A percentile compares a stretch with the other conserved stretches of the same genome.
phyloP scores from a whole-genome alignment of 306 rosid genomes.

The Pyrus pyrifolia region DNA sequence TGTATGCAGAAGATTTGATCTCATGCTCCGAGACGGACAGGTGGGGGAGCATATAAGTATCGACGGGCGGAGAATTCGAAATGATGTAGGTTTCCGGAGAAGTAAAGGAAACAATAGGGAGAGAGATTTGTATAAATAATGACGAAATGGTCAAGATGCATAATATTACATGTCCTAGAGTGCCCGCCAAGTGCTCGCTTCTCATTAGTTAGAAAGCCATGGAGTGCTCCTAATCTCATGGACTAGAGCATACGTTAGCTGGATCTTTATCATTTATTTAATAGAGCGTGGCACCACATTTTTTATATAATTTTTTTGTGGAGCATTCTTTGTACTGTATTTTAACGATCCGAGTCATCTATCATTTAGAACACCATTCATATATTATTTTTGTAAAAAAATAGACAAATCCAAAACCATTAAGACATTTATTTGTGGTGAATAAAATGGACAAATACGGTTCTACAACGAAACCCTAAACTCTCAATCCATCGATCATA shows the following conservation, averaged over 20 bases:
- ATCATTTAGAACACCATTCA: no score
- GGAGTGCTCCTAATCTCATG: not conserved
- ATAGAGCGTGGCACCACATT: no score
- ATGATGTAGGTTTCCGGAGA: slow-evolving; percentile 34
- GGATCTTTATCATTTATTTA: not conserved
- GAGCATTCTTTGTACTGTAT: no score
- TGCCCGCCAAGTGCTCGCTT: slow-evolving; percentile 9
- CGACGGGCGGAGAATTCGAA: not conserved
- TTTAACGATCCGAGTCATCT: no score
- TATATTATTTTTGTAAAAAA: no score
- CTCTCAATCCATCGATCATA: no score
- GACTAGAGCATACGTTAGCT: not conserved
- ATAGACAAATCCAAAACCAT: no score
- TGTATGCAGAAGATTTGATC: not conserved
- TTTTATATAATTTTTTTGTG: no score
- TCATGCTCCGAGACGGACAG: not conserved
- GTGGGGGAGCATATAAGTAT: not conserved
- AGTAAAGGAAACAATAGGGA: slow-evolving; percentile 27
- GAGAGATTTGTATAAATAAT: not conserved
- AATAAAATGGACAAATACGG: no score
- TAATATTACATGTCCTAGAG: not conserved
- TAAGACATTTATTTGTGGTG: no score
- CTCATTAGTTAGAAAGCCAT: not conserved
- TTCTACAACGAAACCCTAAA: no score
- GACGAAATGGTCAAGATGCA: slow-evolving; percentile 38